Conservation (phyloP, 192 early-diverging fungal genomes). For the Allomyces macrogynus region DNA sequence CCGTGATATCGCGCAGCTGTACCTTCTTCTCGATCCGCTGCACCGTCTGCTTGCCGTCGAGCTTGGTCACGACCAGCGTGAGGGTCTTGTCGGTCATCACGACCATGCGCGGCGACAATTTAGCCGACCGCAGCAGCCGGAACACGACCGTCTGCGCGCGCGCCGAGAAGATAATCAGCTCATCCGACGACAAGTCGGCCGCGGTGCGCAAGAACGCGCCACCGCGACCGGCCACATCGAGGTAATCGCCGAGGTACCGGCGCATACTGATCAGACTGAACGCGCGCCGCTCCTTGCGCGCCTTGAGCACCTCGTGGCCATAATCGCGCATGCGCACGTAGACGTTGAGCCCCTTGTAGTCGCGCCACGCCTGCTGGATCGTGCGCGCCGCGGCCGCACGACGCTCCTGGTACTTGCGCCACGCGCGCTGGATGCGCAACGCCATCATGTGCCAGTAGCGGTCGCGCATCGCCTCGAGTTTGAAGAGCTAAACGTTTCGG, state of each 20-base stretch:
- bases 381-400: conserved; percentile 38
- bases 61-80: conserved; percentile 32
- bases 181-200: neutral
- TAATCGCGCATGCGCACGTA: conserved; percentile 83
- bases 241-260: conserved; percentile 79
- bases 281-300: conserved; percentile 78
- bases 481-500: conserved; percentile 31
- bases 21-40: conserved; percentile 31
- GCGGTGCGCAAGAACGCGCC: conserved; percentile 3
- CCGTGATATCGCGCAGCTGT: conserved; percentile 26
- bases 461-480: conserved; percentile 79
- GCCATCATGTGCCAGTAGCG: conserved; percentile 94
- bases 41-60: conserved; percentile 28
- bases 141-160: neutral
- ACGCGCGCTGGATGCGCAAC: conserved; percentile 74
- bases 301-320: conserved; percentile 71
- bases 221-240: conserved; percentile 34
- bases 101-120: conserved; percentile 45
- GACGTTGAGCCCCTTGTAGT: conserved; percentile 64
- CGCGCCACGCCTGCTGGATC: conserved; percentile 58
- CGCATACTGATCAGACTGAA: conserved; percentile 64
- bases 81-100: conserved; percentile 42
- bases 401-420: conserved; percentile 52
- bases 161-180: neutral
- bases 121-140: conserved; percentile 35